Evolutionary conservation across 139 green algal genomes (phyloP).

Genomic region (Pycnococcus provasolii): DNA sequence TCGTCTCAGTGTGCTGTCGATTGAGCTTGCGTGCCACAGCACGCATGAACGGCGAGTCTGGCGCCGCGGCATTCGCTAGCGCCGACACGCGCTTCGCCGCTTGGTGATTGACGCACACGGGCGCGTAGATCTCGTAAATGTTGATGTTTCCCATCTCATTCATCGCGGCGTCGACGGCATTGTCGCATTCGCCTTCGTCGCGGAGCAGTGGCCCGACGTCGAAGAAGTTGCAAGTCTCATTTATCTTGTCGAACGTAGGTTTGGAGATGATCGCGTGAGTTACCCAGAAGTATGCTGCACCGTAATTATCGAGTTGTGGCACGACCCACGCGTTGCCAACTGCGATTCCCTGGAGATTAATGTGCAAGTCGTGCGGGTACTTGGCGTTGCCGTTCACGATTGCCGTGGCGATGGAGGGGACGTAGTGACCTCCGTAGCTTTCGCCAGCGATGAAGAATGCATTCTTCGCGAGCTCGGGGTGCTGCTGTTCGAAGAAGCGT

Average conservation of each 20-base stretch:
- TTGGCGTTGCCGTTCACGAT: no score
- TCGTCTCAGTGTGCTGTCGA: no score
- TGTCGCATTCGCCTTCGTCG: slow-evolving; percentile 9
- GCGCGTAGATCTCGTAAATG: slow-evolving; percentile 62
- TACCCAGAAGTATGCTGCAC: slow-evolving; percentile 57
- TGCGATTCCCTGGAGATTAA: no score
- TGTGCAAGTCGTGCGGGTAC: no score
- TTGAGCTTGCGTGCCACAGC: no score
- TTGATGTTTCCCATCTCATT: slow-evolving; percentile 37
- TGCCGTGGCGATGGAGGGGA: no score
- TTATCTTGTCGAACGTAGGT: slow-evolving; percentile 27
- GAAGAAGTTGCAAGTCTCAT: slow-evolving; percentile 42
- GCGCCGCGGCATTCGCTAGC: neutral
- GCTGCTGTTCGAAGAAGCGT: slow-evolving; percentile 21
- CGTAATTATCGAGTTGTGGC: slow-evolving; percentile 57
- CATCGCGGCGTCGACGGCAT: slow-evolving; percentile 6
- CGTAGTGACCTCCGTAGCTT: slow-evolving; percentile 36
- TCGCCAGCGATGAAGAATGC: slow-evolving; percentile 34
- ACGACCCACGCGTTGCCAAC: slow-evolving; percentile 76
- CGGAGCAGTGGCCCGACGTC: slow-evolving; percentile 33
- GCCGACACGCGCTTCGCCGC: neutral
- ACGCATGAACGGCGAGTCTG: no score
- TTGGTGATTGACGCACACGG: slow-evolving; percentile 39
- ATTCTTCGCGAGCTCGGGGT: slow-evolving; percentile 28
- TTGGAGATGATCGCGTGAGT: slow-evolving; percentile 51